These are phyloP conservation scores for Triticum turgidum DNA, from an alignment of 176 grass and related monocot species.

Conservation along the genomic window DNA sequence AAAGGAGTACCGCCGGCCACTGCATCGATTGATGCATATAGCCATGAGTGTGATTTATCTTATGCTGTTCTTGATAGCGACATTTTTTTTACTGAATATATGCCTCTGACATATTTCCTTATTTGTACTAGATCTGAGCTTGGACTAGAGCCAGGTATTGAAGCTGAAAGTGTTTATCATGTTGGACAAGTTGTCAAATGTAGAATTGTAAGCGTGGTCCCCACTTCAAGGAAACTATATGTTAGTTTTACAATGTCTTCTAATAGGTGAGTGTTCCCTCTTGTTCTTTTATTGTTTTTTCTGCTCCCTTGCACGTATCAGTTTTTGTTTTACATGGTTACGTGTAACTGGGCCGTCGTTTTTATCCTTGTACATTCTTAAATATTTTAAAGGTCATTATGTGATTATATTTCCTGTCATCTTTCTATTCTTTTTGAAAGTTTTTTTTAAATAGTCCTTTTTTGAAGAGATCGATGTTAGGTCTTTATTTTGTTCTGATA, in stretches of 20 bases:
- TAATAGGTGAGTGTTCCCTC: slow-evolving; percentile 55
- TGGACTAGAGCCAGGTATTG: slow-evolving; percentile 74
- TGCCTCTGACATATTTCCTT: slow-evolving; percentile 21
- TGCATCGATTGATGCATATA: background rate
- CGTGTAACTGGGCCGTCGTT: background rate
- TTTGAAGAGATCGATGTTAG: background rate
- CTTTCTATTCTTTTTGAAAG: background rate
- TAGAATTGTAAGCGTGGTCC: slow-evolving; percentile 67
- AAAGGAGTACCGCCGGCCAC: background rate
- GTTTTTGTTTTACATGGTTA: background rate
- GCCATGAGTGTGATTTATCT: background rate
- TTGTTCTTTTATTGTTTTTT: slow-evolving; percentile 19
- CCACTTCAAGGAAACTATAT: slow-evolving; percentile 77
- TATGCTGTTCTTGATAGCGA: slow-evolving; percentile 2
- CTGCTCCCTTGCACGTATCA: background rate
- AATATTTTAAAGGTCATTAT: background rate
- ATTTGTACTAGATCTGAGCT: slow-evolving; percentile 67
- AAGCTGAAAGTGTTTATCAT: slow-evolving; percentile 81
- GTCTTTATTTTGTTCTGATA: background rate
- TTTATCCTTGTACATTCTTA: background rate
- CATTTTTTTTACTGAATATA: slow-evolving; percentile 4
- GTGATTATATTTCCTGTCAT: background rate
- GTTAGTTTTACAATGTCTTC: slow-evolving; percentile 73
- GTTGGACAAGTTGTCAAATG: slow-evolving; percentile 96
- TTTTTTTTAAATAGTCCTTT: background rate